Base-by-base conservation (phyloP, 495 filamentous ascomycete genomes). In the Choiromyces venosus region DNA sequence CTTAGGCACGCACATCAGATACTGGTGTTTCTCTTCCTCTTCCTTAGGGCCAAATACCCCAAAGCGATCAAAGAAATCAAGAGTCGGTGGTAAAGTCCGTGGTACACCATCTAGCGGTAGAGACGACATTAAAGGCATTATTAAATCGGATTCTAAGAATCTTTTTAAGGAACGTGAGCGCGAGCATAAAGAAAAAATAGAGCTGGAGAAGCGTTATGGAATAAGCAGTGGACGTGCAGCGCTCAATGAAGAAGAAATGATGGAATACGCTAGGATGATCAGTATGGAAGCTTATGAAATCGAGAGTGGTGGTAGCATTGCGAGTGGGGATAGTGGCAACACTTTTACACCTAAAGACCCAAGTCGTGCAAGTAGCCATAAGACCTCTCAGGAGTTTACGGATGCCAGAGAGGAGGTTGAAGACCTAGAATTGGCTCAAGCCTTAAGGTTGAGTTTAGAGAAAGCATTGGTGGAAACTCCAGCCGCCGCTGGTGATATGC, bases 11-110 rank as follows among this genome's bases (percentile, higher is more conserved):
- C 90, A 94, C 81, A 84, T 99, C 12, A 90, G 92, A 42, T 97
- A 93, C 81, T 99, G 95, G 95, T 90, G 91, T 25, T 97, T 96
- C 81, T 96, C 92, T 80, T 94, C 93, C 38, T 83, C 85, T 18
- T 83, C 84, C 40, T 46, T 46, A 56, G 46, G 46, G n/a, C 87
- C 87, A 9, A 89, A 91, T 81, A n/a, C 69, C 21, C 67, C 68
- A 25, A 81, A 75, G 66, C 74, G 73, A 46, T 40, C 68, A 42
- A 72, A 68, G 39, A 72, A 74, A 70, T 67, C 84, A 88, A 42
- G 72, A 21, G 21, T 85, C 87, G 76, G 56, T 38, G 87, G 89
- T 42, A 87, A 88, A 46, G 87, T 84, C 78, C 89, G 90, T 73
- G 84, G 86, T 33, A 82, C 82, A 18, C 82, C 84, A 9, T 86